Evolutionary conservation across 1,284 basidiomycete genomes (phyloP), one percentile per base, ranked within the genome.

Genomic region (Fomitopsis schrenkii): DNA sequence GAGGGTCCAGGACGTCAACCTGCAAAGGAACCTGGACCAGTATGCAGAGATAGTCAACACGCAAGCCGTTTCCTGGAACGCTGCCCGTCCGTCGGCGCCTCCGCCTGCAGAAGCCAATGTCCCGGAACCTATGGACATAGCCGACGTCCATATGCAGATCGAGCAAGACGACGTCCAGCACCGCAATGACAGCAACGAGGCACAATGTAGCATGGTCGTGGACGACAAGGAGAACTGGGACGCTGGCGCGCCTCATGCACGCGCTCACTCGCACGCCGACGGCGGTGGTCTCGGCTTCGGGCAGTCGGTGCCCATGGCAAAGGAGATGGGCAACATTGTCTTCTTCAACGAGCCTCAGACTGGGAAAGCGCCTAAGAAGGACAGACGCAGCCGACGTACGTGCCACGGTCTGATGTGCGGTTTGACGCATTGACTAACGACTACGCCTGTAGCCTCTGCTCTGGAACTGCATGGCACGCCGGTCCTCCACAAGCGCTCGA

Each of bases 301-400:
- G 7, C 77, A 80, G 57, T 74, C 76, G 60, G 72, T 73, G 19
- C 71, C 71, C 19, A 70, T 66, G 35, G 76, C 67, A 74, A 80
- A 76, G 66, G 83, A 84, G 58, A 76, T 83, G 70, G 78, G 79
- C 10, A 86, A 84, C 64, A 73, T 80, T 48, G 59, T 77, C 53
- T 75, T 77, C 53, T 71, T 76, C 33, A 72, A 72, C 17, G 74
- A 76, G 42, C 62, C 72, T 6, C 48, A 50, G 48, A 30, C 48
- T 15, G 5, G 54, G 62, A 68, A 73, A 59, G 68, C 74, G 62
- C 65, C 71, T 69, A 80, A 80, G 55, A 83, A 80, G 42, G 66
- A 83, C 50, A 79, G 77, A 67, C 86, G 80, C 68, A 73, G 71
- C 38, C 80, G 80, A 66, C 80, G 88, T 89, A 71, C 74, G 85